These are phyloP conservation scores for Punctularia strigosozonata DNA, from an alignment of 768 basidiomycete genomes.

Conservation along the genomic window DNA sequence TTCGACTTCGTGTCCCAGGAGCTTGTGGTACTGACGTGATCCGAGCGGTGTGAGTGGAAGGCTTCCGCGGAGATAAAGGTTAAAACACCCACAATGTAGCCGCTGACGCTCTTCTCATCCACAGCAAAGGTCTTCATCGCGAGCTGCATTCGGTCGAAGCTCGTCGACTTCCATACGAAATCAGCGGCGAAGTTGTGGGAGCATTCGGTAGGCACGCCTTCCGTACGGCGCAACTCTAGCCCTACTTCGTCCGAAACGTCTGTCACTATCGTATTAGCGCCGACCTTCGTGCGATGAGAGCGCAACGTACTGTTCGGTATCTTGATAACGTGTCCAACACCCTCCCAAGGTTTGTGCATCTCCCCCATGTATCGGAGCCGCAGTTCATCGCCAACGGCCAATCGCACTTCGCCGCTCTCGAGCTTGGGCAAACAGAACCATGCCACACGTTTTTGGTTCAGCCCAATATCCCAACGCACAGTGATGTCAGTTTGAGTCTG, in stretches of 20 bases:
- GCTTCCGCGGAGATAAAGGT: conserved; percentile 1
- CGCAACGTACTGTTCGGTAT: conserved; percentile 84
- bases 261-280: conserved; percentile 23
- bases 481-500: conserved; percentile 97
- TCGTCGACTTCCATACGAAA: conserved; percentile 99
- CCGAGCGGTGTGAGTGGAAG: conserved; percentile 5
- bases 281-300: background rate
- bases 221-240: conserved; percentile 79
- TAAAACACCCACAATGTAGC: conserved; percentile 74
- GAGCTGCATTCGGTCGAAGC: conserved; percentile 98
- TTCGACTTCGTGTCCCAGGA: conserved; percentile 94
- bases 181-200: conserved; percentile 96
- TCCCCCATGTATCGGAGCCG: conserved; percentile 83
- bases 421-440: conserved; percentile 96
- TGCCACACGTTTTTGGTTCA: conserved; percentile 98
- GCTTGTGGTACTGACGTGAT: conserved; percentile 81
- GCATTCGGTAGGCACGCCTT: conserved; percentile 88
- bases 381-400: conserved; percentile 95
- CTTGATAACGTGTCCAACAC: conserved; percentile 97
- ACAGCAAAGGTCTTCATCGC: conserved; percentile 99
- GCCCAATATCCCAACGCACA: conserved; percentile 93
- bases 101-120: conserved; percentile 98
- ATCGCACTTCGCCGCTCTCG: conserved; percentile 93
- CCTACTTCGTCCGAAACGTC: conserved; percentile 98
- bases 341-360: conserved; percentile 90